Conservation (phyloP, 2,329 filamentous ascomycete genomes). For the Stachybotrys chartarum region DNA sequence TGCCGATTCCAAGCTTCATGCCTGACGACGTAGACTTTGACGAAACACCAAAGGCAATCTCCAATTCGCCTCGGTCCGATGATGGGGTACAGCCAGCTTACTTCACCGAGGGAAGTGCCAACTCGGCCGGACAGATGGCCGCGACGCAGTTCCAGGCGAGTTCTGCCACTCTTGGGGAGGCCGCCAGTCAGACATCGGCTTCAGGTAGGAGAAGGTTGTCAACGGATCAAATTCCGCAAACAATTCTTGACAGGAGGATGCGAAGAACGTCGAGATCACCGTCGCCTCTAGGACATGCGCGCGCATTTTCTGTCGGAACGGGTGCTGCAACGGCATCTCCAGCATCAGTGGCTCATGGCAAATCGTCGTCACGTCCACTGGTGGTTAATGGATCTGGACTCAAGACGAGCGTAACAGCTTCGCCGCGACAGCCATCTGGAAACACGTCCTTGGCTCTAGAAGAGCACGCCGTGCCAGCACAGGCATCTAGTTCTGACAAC, state of each 20-base stretch:
- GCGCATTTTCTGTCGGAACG: constrained; percentile 34
- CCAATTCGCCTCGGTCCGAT: constrained; percentile 41
- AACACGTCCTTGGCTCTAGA: not conserved
- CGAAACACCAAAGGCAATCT: constrained; percentile 30
- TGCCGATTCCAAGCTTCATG: constrained; percentile 48
- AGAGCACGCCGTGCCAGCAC: constrained; percentile 12
- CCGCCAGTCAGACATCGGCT: constrained; percentile 25
- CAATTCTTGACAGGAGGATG: constrained; percentile 45
- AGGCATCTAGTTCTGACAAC: constrained; percentile 14
- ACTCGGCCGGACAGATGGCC: constrained; percentile 15
- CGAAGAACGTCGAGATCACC: constrained; percentile 47
- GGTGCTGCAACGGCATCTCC: constrained; percentile 28
- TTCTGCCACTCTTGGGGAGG: constrained; percentile 41
- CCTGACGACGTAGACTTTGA: constrained; percentile 47
- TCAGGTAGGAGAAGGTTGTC: constrained; percentile 40
- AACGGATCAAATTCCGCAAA: constrained; percentile 46
- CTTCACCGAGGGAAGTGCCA: constrained; percentile 18
- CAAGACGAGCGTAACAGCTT: constrained; percentile 22
- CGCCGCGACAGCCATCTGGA: constrained; percentile 1
- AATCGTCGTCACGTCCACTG: constrained; percentile 34
- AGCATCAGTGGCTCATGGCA: constrained; percentile 27
- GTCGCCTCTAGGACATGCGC: constrained; percentile 45
- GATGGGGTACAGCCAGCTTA: constrained; percentile 27
- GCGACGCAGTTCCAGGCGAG: constrained; percentile 21
- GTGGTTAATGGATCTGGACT: constrained; percentile 44